Evolutionary conservation across 169 alveolate genomes (phyloP).

Genomic region (Plasmodium inui): DNA sequence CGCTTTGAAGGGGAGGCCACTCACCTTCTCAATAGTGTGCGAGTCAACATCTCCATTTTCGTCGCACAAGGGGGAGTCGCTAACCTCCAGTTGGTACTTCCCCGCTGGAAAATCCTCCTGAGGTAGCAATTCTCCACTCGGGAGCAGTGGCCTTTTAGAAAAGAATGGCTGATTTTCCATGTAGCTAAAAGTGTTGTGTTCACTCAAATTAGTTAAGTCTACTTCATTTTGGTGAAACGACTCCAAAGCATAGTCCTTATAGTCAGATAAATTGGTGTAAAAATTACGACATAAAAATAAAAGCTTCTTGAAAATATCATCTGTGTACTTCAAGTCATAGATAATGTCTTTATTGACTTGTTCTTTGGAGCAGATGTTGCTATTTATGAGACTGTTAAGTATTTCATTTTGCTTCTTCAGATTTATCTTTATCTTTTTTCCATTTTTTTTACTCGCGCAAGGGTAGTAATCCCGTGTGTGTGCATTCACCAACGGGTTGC

Average conservation of each 20-base stretch:
- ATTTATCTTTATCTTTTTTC: not conserved
- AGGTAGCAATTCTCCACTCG: not conserved
- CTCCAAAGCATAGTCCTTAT: not conserved
- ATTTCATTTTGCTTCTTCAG: not conserved
- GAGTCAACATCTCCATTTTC: not conserved
- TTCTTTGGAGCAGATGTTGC: constrained; percentile 9
- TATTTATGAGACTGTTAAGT: constrained; percentile 3
- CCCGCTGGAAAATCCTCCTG: not conserved
- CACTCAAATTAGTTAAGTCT: not conserved
- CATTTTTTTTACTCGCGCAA: not conserved
- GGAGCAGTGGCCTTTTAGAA: not conserved
- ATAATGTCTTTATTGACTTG: constrained; percentile 7
- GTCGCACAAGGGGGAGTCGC: not conserved
- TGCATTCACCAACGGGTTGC: not conserved
- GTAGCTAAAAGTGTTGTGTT: not conserved
- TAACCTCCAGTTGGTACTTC: not conserved
- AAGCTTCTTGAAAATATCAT: constrained; percentile 22
- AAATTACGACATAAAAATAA: constrained; percentile 14
- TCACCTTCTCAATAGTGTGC: not conserved
- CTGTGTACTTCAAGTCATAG: constrained; percentile 32
- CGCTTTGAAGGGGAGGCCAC: not conserved
- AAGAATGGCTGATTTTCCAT: not conserved
- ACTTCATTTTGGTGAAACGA: not conserved
- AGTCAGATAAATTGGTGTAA: constrained; percentile 23
- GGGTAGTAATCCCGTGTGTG: not conserved